A percentile compares a stretch with the other conserved stretches of the same genome.
Conservation (phyloP, 331 rosid genomes). For the Quercus lobata region DNA sequence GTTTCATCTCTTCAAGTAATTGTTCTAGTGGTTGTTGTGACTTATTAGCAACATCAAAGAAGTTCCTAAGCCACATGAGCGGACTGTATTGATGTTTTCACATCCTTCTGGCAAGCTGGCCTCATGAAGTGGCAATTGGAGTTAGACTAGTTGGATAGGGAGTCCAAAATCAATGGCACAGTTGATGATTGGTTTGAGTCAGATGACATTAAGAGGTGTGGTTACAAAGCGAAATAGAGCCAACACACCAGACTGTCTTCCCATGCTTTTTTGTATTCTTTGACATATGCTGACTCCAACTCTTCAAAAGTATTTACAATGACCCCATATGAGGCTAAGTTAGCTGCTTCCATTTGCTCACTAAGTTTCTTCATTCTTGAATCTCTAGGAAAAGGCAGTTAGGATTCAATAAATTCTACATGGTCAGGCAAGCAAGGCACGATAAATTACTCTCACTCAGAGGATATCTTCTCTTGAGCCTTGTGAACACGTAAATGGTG, state of each 20-base stretch:
- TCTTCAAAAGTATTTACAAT: conserved; percentile 51
- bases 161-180: conserved; percentile 20
- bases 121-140: conserved; percentile 31
- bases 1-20: conserved; percentile 5
- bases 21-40: conserved; percentile 19
- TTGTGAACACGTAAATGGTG: neutral
- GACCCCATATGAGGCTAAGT: conserved; percentile 28
- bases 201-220: conserved; percentile 31
- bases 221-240: conserved; percentile 51
- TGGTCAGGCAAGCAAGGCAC: conserved; percentile 34
- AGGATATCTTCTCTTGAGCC: conserved; percentile 1
- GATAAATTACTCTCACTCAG: conserved; percentile 29
- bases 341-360: conserved; percentile 22
- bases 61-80: conserved; percentile 23
- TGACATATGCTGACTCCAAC: conserved; percentile 41
- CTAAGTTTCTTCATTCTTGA: conserved; percentile 3
- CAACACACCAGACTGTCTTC: conserved; percentile 53
- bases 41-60: neutral
- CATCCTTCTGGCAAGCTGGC: conserved; percentile 43
- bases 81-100: conserved; percentile 28
- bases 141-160: conserved; percentile 21
- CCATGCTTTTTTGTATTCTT: conserved; percentile 25
- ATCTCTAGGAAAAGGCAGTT: neutral
- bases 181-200: neutral
- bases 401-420: conserved; percentile 26